Evolutionary conservation across 768 basidiomycete species (phyloP), one percentile per base, ranked within the genome.

Genomic region (Podaxis sp.): DNA sequence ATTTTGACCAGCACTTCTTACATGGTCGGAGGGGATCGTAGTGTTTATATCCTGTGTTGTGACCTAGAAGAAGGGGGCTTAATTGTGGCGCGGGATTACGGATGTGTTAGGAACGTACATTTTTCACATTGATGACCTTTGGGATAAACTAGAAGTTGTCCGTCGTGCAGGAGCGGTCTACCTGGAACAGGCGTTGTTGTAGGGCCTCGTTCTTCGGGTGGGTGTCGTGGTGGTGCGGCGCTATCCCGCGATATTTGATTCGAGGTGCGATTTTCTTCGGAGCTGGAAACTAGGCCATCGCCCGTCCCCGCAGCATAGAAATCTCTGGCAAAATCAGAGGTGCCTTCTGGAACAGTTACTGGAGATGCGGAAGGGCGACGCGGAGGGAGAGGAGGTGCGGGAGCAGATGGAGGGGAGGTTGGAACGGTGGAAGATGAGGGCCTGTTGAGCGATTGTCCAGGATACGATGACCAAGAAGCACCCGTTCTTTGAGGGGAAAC

Each of bases 1-100:
- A 87, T 66, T 86, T 87, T 5, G 80, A 75, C 92, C 92, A 94
- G 75, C 93, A 94, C 61, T 82, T 83, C 63, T 79, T 77, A 69
- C 92, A 93, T 5, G 91, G 88, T 61, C 85, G 77, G 1, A 78
- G 70, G 0, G 89, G 89, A 71, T 93, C 89, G 40, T 76, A 77
- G 61, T 82, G 77, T 72, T 90, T 91, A 75, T 87, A 93, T 2
- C 92, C 92, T 0, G 82, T 84, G 71, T 94, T 93, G 42, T 77
- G 77, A 67, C 92, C 92, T 93, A 46, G 13, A 30, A 46, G 13
- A 30, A 15, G 11, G 6, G 33, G 24, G 13, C 5, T 9, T 15
- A 15, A 38, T 19, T 30, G 40, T 7, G 30, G 6, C 15, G 38
- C 24, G 19, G 4, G 24, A 30, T 8, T n/a, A 55, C 2, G 9